These are phyloP conservation scores for Phylloporus arenicola DNA, from an alignment of 768 basidiomycete species.

Conservation along the genomic window DNA sequence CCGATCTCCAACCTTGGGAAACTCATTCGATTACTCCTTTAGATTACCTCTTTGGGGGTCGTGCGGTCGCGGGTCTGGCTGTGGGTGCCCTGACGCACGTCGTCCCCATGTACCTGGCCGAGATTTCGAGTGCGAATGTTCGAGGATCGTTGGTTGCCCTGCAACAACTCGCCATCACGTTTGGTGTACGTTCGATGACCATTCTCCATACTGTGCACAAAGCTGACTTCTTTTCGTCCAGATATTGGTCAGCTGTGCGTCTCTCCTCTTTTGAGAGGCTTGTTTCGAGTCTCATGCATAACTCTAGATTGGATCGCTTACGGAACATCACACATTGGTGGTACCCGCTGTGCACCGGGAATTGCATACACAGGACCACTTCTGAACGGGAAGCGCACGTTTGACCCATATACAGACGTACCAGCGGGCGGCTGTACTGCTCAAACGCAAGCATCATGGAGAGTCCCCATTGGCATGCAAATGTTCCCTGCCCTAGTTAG, in stretches of 20 bases:
- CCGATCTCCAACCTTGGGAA: neutral
- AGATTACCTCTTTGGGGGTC: constrained; percentile 27
- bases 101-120: constrained; percentile 33
- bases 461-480: constrained; percentile 34
- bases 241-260: constrained; percentile 31
- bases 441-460: constrained; percentile 30
- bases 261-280: neutral
- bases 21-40: neutral
- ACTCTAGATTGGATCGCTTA: constrained; percentile 28
- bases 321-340: constrained; percentile 32
- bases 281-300: neutral
- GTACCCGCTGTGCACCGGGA: constrained; percentile 26
- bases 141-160: constrained; percentile 34
- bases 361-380: constrained; percentile 28
- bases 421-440: constrained; percentile 30
- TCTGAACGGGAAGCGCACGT: constrained; percentile 28
- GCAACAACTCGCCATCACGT: constrained; percentile 33
- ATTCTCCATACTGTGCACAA: neutral
- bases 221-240: constrained; percentile 2
- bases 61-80: constrained; percentile 20
- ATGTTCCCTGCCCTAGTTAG: constrained; percentile 35
- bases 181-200: constrained; percentile 25
- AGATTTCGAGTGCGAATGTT: constrained; percentile 36
- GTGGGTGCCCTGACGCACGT: constrained; percentile 21
- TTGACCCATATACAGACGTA: constrained; percentile 26